A percentile compares a stretch with the other conserved stretches of the same genome.
phyloP scores from a whole-genome alignment of 768 basidiomycete species.

The Cantharellus anzutake region DNA sequence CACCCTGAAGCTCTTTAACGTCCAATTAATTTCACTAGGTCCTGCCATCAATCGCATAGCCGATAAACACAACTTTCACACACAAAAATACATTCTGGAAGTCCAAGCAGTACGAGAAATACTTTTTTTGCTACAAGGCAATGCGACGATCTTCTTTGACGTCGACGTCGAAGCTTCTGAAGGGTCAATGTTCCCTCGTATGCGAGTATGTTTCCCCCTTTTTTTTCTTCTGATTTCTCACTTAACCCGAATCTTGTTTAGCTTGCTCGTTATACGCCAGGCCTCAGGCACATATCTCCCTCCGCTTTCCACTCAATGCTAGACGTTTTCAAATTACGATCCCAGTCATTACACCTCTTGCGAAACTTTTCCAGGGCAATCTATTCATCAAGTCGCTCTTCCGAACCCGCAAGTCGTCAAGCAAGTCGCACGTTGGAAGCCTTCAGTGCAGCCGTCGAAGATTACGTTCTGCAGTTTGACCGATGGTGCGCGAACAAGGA shows the following conservation, averaged over 20 bases:
- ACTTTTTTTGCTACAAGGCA: slow-evolving; percentile 55
- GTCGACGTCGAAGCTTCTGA: neutral
- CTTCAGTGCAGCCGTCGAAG: slow-evolving; percentile 54
- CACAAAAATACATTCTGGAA: slow-evolving; percentile 51
- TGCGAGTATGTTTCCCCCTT: neutral
- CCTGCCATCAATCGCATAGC: too few relatives aligned
- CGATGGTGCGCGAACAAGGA: slow-evolving; percentile 54
- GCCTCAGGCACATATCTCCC: slow-evolving; percentile 47
- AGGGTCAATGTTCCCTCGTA: neutral
- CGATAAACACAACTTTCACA: too few relatives aligned
- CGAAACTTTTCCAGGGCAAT: slow-evolving; percentile 13
- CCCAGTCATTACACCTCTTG: slow-evolving; percentile 11
- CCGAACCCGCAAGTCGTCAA: neutral
- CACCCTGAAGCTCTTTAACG: too few relatives aligned
- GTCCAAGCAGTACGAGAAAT: slow-evolving; percentile 61
- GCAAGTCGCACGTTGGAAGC: slow-evolving; percentile 42
- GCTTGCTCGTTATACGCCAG: slow-evolving; percentile 26
- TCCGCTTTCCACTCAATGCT: slow-evolving; percentile 48
- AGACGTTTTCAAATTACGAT: slow-evolving; percentile 30
- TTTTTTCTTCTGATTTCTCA: neutral
- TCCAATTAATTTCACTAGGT: too few relatives aligned
- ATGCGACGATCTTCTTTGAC: slow-evolving; percentile 7
- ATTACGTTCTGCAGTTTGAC: slow-evolving; percentile 38
- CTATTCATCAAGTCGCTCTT: slow-evolving; percentile 19
- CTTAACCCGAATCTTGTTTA: slow-evolving; percentile 18